phyloP scores from a whole-genome alignment of 768 basidiomycete genomes.

The Pleurotus giganteus region DNA sequence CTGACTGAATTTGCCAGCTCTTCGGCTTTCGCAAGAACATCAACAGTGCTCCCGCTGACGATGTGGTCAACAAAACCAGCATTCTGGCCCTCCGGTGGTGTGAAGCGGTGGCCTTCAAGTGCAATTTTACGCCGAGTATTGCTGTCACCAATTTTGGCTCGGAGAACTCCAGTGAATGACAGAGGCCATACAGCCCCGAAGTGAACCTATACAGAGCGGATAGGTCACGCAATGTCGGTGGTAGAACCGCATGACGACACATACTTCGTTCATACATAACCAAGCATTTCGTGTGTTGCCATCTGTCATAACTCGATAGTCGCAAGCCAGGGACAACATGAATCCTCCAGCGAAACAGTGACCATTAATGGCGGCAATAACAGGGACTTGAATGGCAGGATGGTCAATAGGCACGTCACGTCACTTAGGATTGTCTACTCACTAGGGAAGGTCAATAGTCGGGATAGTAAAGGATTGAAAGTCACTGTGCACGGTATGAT shows the following conservation, averaged over 20 bases:
- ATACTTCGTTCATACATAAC: constrained; percentile 92
- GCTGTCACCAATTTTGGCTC: constrained; percentile 62
- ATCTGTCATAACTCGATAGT: constrained; percentile 88
- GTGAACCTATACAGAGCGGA: constrained; percentile 54
- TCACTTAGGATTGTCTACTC: constrained; percentile 19
- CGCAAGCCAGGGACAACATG: constrained; percentile 77
- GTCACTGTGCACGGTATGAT: constrained; percentile 42
- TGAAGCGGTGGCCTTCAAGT: constrained; percentile 79
- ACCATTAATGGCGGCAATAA: constrained; percentile 77
- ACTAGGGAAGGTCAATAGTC: constrained; percentile 79
- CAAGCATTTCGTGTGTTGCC: constrained; percentile 76
- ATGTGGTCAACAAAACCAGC: constrained; percentile 71
- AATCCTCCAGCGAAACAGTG: constrained; percentile 87
- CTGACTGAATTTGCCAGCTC: constrained; percentile 56
- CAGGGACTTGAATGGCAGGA: constrained; percentile 58
- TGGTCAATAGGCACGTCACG: not conserved
- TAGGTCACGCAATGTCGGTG: not conserved
- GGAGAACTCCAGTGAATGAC: constrained; percentile 63
- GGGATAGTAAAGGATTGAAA: constrained; percentile 69
- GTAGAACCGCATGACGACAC: constrained; percentile 1
- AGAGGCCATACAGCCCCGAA: constrained; percentile 83
- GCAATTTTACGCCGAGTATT: constrained; percentile 66
- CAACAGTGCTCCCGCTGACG: constrained; percentile 56
- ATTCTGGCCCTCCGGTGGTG: constrained; percentile 64
- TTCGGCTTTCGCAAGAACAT: constrained; percentile 61